A percentile compares a stretch with the other conserved stretches of the same genome.
Evolutionary conservation across 1,284 basidiomycete species (phyloP).

Genomic region (Rhodotorula sp.): DNA sequence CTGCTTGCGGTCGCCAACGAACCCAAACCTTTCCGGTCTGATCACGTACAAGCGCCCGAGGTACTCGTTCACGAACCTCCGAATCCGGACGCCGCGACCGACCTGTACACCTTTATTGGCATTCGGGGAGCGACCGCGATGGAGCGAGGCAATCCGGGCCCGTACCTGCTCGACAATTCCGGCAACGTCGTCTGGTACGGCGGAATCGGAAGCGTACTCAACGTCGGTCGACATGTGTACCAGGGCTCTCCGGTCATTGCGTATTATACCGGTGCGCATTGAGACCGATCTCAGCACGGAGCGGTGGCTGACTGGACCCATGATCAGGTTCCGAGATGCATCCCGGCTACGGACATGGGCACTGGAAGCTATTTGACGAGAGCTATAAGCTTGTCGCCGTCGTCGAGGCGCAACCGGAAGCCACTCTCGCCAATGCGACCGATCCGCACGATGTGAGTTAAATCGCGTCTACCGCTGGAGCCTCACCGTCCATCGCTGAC

Average conservation of each 20-base stretch:
- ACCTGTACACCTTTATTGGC: constrained; percentile 41
- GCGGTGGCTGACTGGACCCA: background rate
- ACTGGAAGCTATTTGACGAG: constrained; percentile 40
- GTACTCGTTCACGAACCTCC: background rate
- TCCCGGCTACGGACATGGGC: constrained; percentile 28
- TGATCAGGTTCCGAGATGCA: constrained; percentile 7
- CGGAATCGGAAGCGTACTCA: constrained; percentile 38
- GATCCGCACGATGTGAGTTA: constrained; percentile 27
- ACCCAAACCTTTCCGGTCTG: background rate
- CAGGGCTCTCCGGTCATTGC: constrained; percentile 41
- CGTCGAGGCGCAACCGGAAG: constrained; percentile 14
- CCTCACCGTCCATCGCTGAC: background rate
- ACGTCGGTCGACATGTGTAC: constrained; percentile 42
- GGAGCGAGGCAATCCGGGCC: constrained; percentile 17
- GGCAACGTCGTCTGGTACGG: constrained; percentile 47
- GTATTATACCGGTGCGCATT: constrained; percentile 46
- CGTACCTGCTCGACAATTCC: constrained; percentile 41
- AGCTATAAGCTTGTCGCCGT: constrained; percentile 44
- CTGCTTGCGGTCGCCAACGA: background rate
- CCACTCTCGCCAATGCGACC: constrained; percentile 12
- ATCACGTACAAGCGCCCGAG: background rate
- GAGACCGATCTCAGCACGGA: no score
- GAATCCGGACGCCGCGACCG: background rate
- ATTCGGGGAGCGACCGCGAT: constrained; percentile 42
- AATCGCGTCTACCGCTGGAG: constrained; percentile 6